A percentile compares a stretch with the other conserved stretches of the same genome.
These are phyloP conservation scores for Dendrobium chrysotoxum DNA, from an alignment of 106 monocot species.

Conservation along the genomic window DNA sequence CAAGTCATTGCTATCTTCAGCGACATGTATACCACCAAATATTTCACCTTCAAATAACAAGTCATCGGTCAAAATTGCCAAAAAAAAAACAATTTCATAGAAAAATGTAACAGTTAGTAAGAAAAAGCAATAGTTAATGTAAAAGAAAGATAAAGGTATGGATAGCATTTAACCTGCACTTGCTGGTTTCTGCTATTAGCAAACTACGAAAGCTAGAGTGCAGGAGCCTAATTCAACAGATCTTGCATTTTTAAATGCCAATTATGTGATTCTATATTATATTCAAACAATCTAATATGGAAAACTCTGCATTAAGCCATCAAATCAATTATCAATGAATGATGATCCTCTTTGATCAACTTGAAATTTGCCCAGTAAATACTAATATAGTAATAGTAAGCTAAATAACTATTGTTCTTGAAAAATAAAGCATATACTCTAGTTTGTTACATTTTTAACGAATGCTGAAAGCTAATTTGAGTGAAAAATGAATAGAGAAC, in stretches of 20 bases:
- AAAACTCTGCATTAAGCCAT: background rate
- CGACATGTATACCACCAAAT: conserved; percentile 79
- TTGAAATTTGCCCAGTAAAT: background rate
- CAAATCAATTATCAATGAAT: background rate
- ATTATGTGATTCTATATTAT: background rate
- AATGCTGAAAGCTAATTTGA: background rate
- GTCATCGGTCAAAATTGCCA: background rate
- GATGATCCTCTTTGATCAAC: background rate
- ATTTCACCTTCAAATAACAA: conserved; percentile 64
- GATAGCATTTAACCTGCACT: background rate
- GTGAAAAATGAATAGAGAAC: background rate
- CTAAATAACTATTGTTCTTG: too few species aligned
- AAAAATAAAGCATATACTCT: too few species aligned
- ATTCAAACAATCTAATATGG: background rate
- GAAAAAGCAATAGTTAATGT: background rate
- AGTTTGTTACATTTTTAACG: background rate
- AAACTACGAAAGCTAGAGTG: background rate
- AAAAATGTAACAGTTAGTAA: background rate
- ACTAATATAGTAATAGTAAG: background rate
- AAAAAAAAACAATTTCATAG: background rate
- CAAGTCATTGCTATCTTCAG: conserved; percentile 58
- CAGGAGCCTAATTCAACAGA: background rate
- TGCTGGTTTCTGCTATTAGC: background rate
- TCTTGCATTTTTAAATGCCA: background rate
- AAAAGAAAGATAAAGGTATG: background rate